A percentile compares a stretch with the other conserved stretches of the same genome.
These are phyloP conservation scores for Hirsutella minnesotensis DNA, from an alignment of 2,329 filamentous ascomycete genomes.

Conservation along the genomic window DNA sequence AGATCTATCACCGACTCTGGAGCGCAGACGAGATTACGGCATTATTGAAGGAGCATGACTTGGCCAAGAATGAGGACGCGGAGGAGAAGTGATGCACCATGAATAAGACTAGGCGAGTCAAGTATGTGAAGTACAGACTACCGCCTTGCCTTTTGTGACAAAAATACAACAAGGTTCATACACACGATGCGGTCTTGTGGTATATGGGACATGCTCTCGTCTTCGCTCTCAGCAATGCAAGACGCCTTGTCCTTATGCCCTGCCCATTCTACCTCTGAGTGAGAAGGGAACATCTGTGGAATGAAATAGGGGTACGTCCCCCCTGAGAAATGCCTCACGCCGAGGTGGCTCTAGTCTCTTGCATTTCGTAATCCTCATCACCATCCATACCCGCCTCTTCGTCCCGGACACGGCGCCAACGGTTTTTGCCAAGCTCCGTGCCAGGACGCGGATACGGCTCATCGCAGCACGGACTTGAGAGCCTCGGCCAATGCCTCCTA, in stretches of 20 bases:
- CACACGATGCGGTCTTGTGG: neutral
- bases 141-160: neutral
- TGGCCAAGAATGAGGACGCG: constrained; percentile 73
- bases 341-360: constrained; percentile 12
- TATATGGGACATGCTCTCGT: too few relatives aligned
- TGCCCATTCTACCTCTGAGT: too few relatives aligned
- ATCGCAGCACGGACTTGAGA: constrained; percentile 40
- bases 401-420: constrained; percentile 36
- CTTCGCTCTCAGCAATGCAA: too few relatives aligned
- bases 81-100: constrained; percentile 45
- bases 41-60: constrained; percentile 85
- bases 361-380: constrained; percentile 16
- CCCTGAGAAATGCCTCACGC: too few relatives aligned
- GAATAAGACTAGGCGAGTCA: neutral
- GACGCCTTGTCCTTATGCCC: too few relatives aligned
- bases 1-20: constrained; percentile 98
- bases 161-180: neutral
- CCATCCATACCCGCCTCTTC: constrained; percentile 37
- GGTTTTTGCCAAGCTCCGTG: constrained; percentile 16
- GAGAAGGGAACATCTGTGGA: too few relatives aligned
- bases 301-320: too few relatives aligned
- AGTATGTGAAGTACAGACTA: neutral
- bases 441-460: constrained; percentile 43
- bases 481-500: constrained; percentile 47
- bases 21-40: constrained; percentile 91